Percentiles rank a stretch among this genome's conserved stretches.
Conservation (phyloP, 805 yeast genomes). For the Candida schatavii region DNA sequence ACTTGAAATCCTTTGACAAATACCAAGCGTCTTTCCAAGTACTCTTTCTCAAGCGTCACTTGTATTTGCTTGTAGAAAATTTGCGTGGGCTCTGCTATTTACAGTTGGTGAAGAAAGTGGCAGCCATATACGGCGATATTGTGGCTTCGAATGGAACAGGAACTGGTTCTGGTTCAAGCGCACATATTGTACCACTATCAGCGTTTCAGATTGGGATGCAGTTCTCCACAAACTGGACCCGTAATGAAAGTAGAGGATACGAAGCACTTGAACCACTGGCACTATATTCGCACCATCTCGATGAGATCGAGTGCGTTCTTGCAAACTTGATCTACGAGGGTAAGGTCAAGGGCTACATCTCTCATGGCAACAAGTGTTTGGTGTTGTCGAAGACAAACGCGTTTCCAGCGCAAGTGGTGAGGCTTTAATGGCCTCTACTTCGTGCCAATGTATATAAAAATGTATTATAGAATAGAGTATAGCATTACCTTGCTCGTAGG, state of each 20-base stretch:
- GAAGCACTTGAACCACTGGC: background rate
- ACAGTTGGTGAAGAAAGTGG: slow-evolving; percentile 46
- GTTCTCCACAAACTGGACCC: slow-evolving; percentile 18
- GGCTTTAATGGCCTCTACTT: too few relatives aligned
- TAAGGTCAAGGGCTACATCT: slow-evolving; percentile 72
- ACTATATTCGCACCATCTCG: slow-evolving; percentile 26
- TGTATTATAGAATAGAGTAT: background rate
- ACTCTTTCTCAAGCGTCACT: slow-evolving; percentile 37
- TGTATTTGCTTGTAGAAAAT: slow-evolving; percentile 58
- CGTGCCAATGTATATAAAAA: too few relatives aligned
- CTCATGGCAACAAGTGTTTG: slow-evolving; percentile 69
- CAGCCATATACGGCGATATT: slow-evolving; percentile 17
- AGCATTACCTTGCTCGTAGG: too few relatives aligned
- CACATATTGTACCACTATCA: slow-evolving; percentile 38
- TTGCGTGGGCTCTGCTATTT: slow-evolving; percentile 50
- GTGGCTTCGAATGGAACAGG: slow-evolving; percentile 19
- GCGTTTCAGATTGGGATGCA: slow-evolving; percentile 46
- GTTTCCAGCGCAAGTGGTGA: slow-evolving; percentile 46
- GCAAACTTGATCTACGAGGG: slow-evolving; percentile 64
- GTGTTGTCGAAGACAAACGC: slow-evolving; percentile 75
- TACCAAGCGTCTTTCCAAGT: slow-evolving; percentile 12
- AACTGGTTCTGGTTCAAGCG: too few relatives aligned
- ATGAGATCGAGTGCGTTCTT: slow-evolving; percentile 64
- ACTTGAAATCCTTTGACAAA: slow-evolving; percentile 49
- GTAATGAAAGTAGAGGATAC: slow-evolving; percentile 3